phyloP scores from a whole-genome alignment of 1,284 basidiomycete species.

The Irpex lacteus region DNA sequence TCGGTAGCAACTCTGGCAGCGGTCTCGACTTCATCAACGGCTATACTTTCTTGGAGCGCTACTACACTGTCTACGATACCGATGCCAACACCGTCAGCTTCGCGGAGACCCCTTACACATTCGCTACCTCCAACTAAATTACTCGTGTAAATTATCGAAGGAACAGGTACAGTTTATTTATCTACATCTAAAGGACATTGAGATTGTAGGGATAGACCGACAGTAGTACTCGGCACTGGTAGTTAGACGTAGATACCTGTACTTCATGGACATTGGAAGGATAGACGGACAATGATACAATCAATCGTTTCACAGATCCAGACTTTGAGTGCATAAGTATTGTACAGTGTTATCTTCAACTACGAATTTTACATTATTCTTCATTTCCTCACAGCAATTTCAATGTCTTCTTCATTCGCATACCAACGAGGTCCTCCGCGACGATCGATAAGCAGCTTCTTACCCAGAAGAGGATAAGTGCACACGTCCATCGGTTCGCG shows the following conservation, averaged over 20 bases:
- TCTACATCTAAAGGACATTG: neutral
- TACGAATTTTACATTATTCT: neutral
- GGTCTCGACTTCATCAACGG: slow-evolving; percentile 33
- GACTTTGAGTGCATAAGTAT: neutral
- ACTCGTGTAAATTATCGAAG: neutral
- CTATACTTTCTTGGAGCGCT: slow-evolving; percentile 44
- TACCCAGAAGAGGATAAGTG: slow-evolving; percentile 20
- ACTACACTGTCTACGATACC: slow-evolving; percentile 64
- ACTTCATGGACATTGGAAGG: neutral
- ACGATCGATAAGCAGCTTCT: slow-evolving; percentile 15
- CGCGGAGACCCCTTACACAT: slow-evolving; percentile 23
- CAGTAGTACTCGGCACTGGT: neutral
- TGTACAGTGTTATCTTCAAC: neutral
- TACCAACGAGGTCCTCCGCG: slow-evolving; percentile 1
- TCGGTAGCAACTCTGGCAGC: slow-evolving; percentile 21
- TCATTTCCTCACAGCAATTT: neutral
- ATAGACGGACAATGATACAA: neutral
- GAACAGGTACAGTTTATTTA: neutral
- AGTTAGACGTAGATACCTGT: neutral
- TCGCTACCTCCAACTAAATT: slow-evolving; percentile 7
- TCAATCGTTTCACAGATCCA: neutral
- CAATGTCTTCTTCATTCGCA: neutral
- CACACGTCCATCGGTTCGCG: slow-evolving; percentile 22
- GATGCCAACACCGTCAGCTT: slow-evolving; percentile 39
- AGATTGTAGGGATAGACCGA: neutral